These are phyloP conservation scores for Spiraea crenata DNA, from an alignment of 331 rosid genomes.

Conservation along the genomic window DNA sequence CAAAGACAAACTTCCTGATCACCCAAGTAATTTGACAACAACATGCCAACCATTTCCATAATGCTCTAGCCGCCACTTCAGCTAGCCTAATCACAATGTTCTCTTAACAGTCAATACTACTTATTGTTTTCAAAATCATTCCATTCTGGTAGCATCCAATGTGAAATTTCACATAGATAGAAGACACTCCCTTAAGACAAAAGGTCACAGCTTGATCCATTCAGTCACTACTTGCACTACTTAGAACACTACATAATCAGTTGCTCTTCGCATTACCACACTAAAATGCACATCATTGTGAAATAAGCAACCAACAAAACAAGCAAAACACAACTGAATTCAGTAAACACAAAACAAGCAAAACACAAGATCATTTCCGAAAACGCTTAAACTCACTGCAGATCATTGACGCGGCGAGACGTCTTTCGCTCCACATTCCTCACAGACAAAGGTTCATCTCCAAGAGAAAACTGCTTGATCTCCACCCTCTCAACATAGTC, in stretches of 20 bases:
- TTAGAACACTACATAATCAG: no score
- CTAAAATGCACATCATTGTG: no score
- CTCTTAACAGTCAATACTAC: neutral
- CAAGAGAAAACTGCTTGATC: constrained; percentile 85
- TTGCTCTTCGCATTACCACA: no score
- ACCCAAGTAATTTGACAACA: neutral
- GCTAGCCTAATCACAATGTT: no score
- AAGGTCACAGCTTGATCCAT: no score
- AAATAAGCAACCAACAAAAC: no score
- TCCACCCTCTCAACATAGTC: constrained; percentile 95
- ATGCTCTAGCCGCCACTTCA: neutral
- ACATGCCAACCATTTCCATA: neutral
- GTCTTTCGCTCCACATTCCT: constrained; percentile 95
- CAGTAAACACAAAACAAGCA: neutral
- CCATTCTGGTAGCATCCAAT: neutral
- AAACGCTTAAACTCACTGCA: constrained; percentile 63
- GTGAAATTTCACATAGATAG: neutral
- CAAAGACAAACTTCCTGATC: neutral
- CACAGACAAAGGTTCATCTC: constrained; percentile 92
- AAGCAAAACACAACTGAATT: no score
- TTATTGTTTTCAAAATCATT: neutral
- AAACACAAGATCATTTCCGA: neutral
- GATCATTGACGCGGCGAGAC: constrained; percentile 87
- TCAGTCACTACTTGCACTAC: no score
- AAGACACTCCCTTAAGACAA: no score